A percentile compares a stretch with the other conserved stretches of the same genome.
Conservation (phyloP, 1,139 yeast species). For the Blastobotrys malaysiensis region DNA sequence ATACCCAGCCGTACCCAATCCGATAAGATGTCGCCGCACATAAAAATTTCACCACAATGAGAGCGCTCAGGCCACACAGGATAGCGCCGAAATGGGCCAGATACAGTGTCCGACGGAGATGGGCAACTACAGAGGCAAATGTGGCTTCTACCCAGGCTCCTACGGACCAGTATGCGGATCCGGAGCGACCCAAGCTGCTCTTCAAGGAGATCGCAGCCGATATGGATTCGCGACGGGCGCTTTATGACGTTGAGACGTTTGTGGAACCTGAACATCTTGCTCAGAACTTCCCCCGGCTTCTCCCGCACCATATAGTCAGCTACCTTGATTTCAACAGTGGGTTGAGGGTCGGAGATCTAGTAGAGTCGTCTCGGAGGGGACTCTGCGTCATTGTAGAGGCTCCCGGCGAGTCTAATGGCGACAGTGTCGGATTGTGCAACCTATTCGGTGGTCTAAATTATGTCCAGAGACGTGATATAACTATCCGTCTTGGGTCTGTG, state of each 20-base stretch:
- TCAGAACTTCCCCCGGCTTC: background rate
- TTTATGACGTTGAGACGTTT: background rate
- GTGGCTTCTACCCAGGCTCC: background rate
- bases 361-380: slow-evolving; percentile 7
- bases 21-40: background rate
- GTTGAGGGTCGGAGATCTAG: slow-evolving; percentile 11
- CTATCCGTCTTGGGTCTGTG: slow-evolving; percentile 6
- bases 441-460: slow-evolving; percentile 4
- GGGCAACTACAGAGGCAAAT: background rate
- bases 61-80: background rate
- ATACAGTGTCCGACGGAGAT: background rate
- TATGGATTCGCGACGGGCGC: slow-evolving; percentile 8
- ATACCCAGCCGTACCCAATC: background rate
- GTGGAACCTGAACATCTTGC: background rate
- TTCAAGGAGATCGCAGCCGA: slow-evolving; percentile 7
- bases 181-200: background rate
- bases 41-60: background rate
- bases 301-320: background rate
- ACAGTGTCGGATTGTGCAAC: slow-evolving; percentile 4
- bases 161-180: background rate
- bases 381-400: slow-evolving; percentile 8
- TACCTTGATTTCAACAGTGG: slow-evolving; percentile 8
- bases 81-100: background rate
- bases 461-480: slow-evolving; percentile 7
- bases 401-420: slow-evolving; percentile 2